These are phyloP conservation scores for Condylostoma magnum DNA, from an alignment of 169 alveolate genomes.

Conservation along the genomic window DNA sequence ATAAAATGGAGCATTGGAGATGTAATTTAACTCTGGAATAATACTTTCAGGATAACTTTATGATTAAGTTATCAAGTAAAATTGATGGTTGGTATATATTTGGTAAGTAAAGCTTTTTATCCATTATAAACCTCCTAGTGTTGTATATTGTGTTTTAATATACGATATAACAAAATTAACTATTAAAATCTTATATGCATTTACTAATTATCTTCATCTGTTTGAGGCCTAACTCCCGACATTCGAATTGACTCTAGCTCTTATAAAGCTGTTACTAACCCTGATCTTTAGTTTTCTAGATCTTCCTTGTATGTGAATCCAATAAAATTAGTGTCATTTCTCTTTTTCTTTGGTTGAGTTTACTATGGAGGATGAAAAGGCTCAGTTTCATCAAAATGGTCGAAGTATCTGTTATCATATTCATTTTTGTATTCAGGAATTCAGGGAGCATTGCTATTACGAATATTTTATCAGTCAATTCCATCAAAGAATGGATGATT, in stretches of 20 bases:
- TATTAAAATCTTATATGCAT: no score
- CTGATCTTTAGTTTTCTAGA: background rate
- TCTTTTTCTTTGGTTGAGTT: background rate
- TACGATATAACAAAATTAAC: no score
- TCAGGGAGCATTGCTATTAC: slow-evolving; percentile 37
- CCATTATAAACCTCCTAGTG: no score
- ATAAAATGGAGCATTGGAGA: no score
- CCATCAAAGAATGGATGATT: slow-evolving; percentile 77
- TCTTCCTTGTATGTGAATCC: slow-evolving; percentile 29
- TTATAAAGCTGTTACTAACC: slow-evolving; percentile 13
- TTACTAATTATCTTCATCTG: no score
- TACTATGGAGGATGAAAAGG: slow-evolving; percentile 36
- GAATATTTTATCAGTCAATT: slow-evolving; percentile 36
- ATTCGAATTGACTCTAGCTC: slow-evolving; percentile 10
- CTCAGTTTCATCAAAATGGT: slow-evolving; percentile 42
- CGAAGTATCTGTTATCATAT: slow-evolving; percentile 42
- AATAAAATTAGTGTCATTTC: slow-evolving; percentile 17
- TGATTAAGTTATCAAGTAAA: no score
- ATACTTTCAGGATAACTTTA: no score
- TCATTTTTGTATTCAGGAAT: slow-evolving; percentile 40
- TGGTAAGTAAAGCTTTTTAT: no score
- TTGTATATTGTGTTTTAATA: no score
- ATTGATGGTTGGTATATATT: no score
- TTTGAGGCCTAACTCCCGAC: no score
- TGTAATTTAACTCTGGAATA: no score